Evolutionary conservation across 495 filamentous ascomycete species (phyloP).

Genomic region (Sordaria brevicollis): DNA sequence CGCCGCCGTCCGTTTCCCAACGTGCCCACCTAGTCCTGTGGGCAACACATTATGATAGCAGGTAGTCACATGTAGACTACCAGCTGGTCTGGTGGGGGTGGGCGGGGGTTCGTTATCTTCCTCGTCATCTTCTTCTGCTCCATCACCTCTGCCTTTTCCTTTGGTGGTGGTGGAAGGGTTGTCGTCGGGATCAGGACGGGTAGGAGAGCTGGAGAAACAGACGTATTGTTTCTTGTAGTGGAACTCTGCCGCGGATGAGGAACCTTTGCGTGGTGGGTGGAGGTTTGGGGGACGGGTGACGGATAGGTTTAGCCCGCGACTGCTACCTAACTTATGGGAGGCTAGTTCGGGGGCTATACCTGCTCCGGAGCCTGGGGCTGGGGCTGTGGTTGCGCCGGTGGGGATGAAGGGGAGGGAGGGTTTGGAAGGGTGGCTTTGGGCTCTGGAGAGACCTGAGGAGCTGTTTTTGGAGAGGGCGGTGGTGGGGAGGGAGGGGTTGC

Average conservation of each 20-base stretch:
- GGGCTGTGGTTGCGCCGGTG: no score
- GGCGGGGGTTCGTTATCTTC: slow-evolving; percentile 18
- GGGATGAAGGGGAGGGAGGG: background rate
- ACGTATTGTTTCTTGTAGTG: slow-evolving; percentile 25
- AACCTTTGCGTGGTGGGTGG: background rate
- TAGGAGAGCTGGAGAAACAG: slow-evolving; percentile 40
- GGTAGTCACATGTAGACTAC: slow-evolving; percentile 33
- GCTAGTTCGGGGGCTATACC: slow-evolving; percentile 26
- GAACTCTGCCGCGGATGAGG: background rate
- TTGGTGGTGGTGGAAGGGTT: no score
- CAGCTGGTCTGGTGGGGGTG: slow-evolving; percentile 25
- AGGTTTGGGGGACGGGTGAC: slow-evolving; percentile 4
- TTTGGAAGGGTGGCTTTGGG: slow-evolving; percentile 1
- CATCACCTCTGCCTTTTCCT: background rate
- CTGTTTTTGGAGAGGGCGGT: background rate
- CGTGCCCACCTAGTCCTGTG: slow-evolving; percentile 17
- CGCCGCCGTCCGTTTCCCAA: slow-evolving; percentile 17
- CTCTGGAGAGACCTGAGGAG: slow-evolving; percentile 1
- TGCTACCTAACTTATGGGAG: slow-evolving; percentile 26
- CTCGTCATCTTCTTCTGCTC: slow-evolving; percentile 3
- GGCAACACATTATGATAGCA: slow-evolving; percentile 11
- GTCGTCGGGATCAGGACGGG: slow-evolving; percentile 8
- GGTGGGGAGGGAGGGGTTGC: background rate
- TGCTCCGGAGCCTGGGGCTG: no score
- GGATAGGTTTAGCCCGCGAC: slow-evolving; percentile 3